Percentiles rank a stretch among this genome's conserved stretches.
Conservation (phyloP, 768 basidiomycete genomes). For the Mrakia blollopis region DNA sequence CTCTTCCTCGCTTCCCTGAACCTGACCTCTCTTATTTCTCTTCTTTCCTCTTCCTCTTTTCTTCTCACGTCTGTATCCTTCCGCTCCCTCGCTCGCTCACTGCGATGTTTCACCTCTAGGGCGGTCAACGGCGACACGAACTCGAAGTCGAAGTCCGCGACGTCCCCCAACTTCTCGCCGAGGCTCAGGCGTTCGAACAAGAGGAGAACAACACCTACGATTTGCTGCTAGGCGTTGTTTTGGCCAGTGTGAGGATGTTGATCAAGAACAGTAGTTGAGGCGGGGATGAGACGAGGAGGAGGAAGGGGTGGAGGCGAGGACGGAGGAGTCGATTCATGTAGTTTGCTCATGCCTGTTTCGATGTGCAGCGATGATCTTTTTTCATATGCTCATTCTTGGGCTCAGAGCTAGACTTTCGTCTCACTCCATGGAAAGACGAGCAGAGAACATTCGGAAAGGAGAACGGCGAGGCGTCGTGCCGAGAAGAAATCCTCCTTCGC, state of each 20-base stretch:
- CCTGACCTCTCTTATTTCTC: background rate
- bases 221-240: slow-evolving; percentile 82
- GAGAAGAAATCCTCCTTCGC: too few relatives aligned
- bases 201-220: slow-evolving; percentile 71
- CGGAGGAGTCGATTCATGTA: too few relatives aligned
- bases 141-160: slow-evolving; percentile 79
- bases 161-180: slow-evolving; percentile 62
- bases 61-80: background rate
- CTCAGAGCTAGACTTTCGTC: too few relatives aligned
- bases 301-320: background rate
- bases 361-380: too few relatives aligned
- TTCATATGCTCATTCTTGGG: too few relatives aligned
- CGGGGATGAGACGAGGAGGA: too few relatives aligned
- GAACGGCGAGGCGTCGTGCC: too few relatives aligned
- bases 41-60: background rate
- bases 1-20: background rate
- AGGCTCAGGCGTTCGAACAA: slow-evolving; percentile 61
- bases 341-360: too few relatives aligned
- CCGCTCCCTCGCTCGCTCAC: background rate
- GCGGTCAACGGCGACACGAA: slow-evolving; percentile 57
- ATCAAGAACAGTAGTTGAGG: slow-evolving; percentile 57
- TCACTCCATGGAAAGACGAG: too few relatives aligned
- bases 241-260: slow-evolving; percentile 87
- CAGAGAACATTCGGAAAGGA: too few relatives aligned
- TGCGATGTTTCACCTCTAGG: background rate